Evolutionary conservation across 1,284 basidiomycete species (phyloP), one percentile per base, ranked within the genome.

Genomic region (Gymnopus androsaceus): DNA sequence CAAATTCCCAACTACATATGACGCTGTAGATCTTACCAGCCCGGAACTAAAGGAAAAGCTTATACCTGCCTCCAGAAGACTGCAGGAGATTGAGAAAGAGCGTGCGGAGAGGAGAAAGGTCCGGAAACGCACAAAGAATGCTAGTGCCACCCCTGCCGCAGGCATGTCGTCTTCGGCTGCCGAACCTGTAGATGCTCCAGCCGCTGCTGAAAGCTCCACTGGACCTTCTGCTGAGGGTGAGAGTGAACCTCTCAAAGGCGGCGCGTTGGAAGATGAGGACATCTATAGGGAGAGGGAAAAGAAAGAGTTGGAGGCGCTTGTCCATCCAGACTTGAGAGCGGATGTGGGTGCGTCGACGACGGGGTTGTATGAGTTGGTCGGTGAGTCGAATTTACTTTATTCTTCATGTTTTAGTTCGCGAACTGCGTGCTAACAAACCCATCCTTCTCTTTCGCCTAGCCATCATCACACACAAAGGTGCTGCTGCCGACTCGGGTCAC

Each of bases 391-490:
- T 9, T 15, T 34, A 19, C 33, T 48, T 12, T 44, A 30, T 49
- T 57, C 21, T n/a, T 51, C 34, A 25, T 27, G 15, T 30, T 40
- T 21, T 8, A 14, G 6, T 7, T 23, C 25, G 12, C n/a, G 19
- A 23, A 19, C 14, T 11, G 17, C 31, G 31, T 14, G 31, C 31
- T 33, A 33, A 33, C 31, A 14, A 7, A 7, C 8, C 14, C 31
- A 14, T 3, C 21, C 17, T 54, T 15, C 41, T 45, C 38, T 45
- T 27, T 46, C 17, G 23, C 25, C 40, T 64, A 92, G 93, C 88
- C 1, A 92, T 99, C 66, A 88, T 99, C 14, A 97, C 95, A 25
- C 96, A 98, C 81, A 99, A 99, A 70, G 97, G 97, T 15, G 87
- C 94, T 0, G 90, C 90, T 0, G 95, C 96, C 0, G 95, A 98